These are phyloP conservation scores for Amylocarpus encephaloides DNA, from an alignment of 2,329 filamentous ascomycete species.

Conservation along the genomic window DNA sequence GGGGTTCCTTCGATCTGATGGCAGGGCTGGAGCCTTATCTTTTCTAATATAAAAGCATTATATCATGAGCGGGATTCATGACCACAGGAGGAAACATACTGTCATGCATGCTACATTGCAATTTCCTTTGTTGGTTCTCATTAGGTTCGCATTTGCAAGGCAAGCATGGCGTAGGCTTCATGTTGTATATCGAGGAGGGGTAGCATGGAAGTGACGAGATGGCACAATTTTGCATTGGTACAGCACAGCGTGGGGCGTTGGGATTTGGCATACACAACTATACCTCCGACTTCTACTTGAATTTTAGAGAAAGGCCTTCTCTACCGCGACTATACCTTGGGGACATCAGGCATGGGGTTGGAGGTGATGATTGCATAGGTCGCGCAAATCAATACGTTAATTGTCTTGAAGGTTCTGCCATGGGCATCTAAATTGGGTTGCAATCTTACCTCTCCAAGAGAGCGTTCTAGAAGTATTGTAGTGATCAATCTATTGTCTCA, in stretches of 20 bases:
- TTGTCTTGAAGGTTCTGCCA: no score
- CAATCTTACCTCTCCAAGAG: no score
- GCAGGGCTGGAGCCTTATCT: not conserved
- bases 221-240: not conserved
- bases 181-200: conserved; percentile 5
- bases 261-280: not conserved
- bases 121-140: conserved; percentile 1
- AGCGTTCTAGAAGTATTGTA: no score
- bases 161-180: conserved; percentile 10
- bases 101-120: not conserved
- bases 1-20: not conserved
- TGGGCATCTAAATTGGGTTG: no score
- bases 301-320: no score
- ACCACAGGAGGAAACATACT: not conserved
- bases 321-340: no score
- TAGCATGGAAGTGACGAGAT: not conserved
- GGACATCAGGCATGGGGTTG: no score
- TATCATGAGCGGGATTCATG: conserved; percentile 1
- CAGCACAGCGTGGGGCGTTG: conserved; percentile 21
- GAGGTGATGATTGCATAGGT: no score
- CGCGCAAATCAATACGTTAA: no score
- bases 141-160: not conserved
- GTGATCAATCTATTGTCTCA: no score
- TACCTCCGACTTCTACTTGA: no score
- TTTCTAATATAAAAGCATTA: conserved; percentile 5